Evolutionary conservation across 768 basidiomycete species (phyloP), one percentile per base, ranked within the genome.

Genomic region (Scleroderma bovista): DNA sequence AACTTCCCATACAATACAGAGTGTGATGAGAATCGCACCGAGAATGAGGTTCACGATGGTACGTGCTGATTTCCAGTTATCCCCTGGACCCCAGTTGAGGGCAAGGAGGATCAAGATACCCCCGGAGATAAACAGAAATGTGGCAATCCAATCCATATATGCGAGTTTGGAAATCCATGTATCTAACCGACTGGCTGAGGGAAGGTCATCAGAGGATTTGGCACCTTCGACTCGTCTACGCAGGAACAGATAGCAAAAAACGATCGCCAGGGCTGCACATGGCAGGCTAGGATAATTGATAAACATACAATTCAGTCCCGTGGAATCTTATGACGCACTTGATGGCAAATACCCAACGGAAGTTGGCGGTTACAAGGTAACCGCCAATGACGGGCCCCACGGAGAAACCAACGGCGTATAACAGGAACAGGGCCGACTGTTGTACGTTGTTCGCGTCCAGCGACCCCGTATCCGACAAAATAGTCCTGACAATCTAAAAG

Each of bases 311-410:
- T 3, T 11, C 8, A 17, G 11, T 15, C 15, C 6, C 6, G 6
- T 15, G 15, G 20, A 24, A 29, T 1, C 8, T 3, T 7, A 24
- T n/a, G 31, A 49, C 75, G 52, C 42, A 75, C 75, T 80, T 80
- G 64, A 80, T 78, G 3, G 70, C 78, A 51, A 79, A 80, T 15
- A 79, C 71, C 78, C 77, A 80, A 19, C 78, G 70, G 59, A 75
- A 79, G 44, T 61, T 73, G 8, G 69, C 58, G 2, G 59, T 53
- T 2, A 71, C 60, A 13, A 79, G 59, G 22, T 53, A 69, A 8
- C 76, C 77, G 8, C 64, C 64, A 44, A 77, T 69, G 38, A 72
- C 59, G 0, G 78, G 78, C 2, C 77, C 78, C 6, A 70, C 45
- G 29, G 60, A 62, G 46, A 64, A 79, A 1, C 77, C 75, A 39